Conservation (phyloP, 495 filamentous ascomycete genomes). For the Neurospora cerealis region DNA sequence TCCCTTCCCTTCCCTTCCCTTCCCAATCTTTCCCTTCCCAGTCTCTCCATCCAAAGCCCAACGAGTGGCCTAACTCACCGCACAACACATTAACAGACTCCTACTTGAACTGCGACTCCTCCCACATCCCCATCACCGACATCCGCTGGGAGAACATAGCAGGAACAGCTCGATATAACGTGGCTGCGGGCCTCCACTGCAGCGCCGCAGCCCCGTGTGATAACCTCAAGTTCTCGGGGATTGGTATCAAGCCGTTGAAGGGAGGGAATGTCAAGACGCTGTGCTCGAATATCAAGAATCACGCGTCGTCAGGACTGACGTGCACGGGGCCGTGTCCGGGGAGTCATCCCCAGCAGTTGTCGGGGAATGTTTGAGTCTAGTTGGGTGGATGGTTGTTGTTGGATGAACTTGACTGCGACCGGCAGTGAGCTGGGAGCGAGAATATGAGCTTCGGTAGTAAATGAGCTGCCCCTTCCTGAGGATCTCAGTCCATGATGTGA, state of each 20-base stretch:
- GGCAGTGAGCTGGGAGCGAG: not conserved
- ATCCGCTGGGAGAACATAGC: slow-evolving; percentile 48
- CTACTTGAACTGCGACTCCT: slow-evolving; percentile 38
- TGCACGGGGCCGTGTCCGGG: slow-evolving; percentile 37
- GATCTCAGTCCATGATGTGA: not conserved
- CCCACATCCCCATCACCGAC: slow-evolving; percentile 38
- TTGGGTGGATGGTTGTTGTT: not conserved
- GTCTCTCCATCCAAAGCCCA: not conserved
- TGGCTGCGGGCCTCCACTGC: slow-evolving; percentile 39
- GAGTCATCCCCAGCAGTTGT: slow-evolving; percentile 35
- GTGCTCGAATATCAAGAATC: slow-evolving; percentile 35
- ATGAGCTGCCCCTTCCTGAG: not conserved
- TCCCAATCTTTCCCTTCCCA: not conserved
- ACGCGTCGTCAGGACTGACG: slow-evolving; percentile 22
- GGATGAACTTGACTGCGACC: not conserved
- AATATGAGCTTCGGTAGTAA: not conserved
- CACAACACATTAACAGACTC: slow-evolving; percentile 19
- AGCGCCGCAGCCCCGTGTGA: slow-evolving; percentile 36
- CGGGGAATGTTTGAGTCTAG: slow-evolving; percentile 23
- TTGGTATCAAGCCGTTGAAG: slow-evolving; percentile 37
- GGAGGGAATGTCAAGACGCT: slow-evolving; percentile 34
- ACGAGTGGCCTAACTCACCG: not conserved
- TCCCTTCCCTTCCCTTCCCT: not conserved
- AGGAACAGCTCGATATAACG: slow-evolving; percentile 24
- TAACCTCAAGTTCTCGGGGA: slow-evolving; percentile 35